A percentile compares a stretch with the other conserved stretches of the same genome.
Conservation (phyloP, 2,329 filamentous ascomycete species). For the Dactylellina parvicollis region DNA sequence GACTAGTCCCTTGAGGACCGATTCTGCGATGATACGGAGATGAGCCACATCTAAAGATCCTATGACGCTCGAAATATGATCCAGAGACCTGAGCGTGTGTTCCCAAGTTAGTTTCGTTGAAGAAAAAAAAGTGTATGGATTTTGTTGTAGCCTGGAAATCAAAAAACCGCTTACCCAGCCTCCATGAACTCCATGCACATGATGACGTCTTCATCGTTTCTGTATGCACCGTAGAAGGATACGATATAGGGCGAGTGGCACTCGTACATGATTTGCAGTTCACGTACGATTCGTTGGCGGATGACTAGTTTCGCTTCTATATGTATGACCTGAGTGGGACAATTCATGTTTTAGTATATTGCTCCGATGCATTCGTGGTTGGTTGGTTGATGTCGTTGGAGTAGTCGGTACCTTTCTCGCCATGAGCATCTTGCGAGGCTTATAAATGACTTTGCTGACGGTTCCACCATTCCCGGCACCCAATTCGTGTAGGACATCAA, state of each 20-base stretch:
- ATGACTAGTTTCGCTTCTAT: slow-evolving; percentile 98
- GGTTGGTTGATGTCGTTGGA: too few species aligned
- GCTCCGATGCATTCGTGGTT: too few species aligned
- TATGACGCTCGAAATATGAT: slow-evolving; percentile 92
- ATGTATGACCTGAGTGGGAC: slow-evolving; percentile 88
- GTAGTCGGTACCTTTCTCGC: slow-evolving; percentile 80
- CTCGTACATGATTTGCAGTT: slow-evolving; percentile 97
- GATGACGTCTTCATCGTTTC: slow-evolving; percentile 97
- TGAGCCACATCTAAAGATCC: slow-evolving; percentile 96
- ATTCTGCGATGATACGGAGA: slow-evolving; percentile 95
- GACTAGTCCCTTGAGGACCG: slow-evolving; percentile 88
- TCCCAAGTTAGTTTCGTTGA: background rate
- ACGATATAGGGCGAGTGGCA: slow-evolving; percentile 98
- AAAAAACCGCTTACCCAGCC: slow-evolving; percentile 81
- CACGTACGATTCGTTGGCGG: slow-evolving; percentile 93
- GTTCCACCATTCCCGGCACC: slow-evolving; percentile 97
- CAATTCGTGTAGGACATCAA: slow-evolving; percentile 92
- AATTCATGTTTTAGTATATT: too few species aligned
- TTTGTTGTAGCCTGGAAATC: background rate
- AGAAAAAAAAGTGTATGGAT: slow-evolving; percentile 47
- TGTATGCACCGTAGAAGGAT: slow-evolving; percentile 95
- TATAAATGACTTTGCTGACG: slow-evolving; percentile 96
- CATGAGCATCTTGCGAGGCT: slow-evolving; percentile 95
- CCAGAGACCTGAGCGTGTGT: slow-evolving; percentile 74
- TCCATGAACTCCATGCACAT: slow-evolving; percentile 99